Evolutionary conservation across 805 yeast species (phyloP).

Genomic region (Yarrowia osloensis): DNA sequence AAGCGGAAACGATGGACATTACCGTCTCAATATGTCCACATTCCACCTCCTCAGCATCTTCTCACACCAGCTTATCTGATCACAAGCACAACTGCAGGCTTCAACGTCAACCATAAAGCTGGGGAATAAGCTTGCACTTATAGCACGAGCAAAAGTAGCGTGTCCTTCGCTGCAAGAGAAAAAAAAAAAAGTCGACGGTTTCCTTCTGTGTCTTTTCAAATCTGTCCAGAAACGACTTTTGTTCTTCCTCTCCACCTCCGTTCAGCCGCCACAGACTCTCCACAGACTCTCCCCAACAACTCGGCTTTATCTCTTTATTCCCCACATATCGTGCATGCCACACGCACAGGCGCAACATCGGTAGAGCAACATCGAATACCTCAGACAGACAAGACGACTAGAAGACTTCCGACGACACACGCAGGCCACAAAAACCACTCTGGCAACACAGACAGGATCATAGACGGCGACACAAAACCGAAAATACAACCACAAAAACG

Average conservation of each 20-base stretch:
- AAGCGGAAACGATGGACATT: no score
- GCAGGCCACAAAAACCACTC: neutral
- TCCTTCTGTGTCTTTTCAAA: no score
- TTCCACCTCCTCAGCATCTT: no score
- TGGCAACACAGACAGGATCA: neutral
- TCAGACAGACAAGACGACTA: neutral
- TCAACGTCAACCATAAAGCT: neutral
- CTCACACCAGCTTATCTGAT: neutral
- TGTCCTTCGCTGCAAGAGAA: no score
- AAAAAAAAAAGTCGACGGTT: no score
- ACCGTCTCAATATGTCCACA: no score
- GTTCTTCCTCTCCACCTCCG: no score
- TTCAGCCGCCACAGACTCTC: no score
- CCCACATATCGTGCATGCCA: conserved; percentile 11
- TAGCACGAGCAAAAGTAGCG: neutral
- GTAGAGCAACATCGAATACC: conserved; percentile 9
- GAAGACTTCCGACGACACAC: neutral
- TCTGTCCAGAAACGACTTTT: no score
- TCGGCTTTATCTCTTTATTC: neutral
- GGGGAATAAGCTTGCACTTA: neutral
- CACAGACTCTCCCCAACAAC: neutral
- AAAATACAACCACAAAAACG: no score
- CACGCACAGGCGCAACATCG: neutral
- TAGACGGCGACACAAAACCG: no score
- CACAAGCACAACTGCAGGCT: no score